Evolutionary conservation across 139 green algal species (phyloP), one percentile per base, ranked within the genome.

Genomic region (Nannochloris sp.): DNA sequence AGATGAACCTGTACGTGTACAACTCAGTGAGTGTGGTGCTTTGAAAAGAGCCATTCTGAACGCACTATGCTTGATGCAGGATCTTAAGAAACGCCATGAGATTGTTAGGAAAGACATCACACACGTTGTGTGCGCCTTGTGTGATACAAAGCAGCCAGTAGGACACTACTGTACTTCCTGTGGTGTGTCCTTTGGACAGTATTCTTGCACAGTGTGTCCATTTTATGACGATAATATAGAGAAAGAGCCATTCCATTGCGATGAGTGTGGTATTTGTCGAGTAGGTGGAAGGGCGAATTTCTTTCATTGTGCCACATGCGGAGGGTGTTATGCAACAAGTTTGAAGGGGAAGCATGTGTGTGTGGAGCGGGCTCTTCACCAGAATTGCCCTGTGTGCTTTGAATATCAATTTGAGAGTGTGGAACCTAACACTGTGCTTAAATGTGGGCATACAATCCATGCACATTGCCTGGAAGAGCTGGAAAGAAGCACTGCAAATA

Each of bases 331-430:
- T 73, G 71, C 70, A 44, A 76, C 77, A 5, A 55, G 66, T 2
- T 55, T 89, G 62, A 74, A 82, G 43, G 76, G 79, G 62, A 80
- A 80, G 49, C 91, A 97, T 66, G 71, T 86, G 11, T 97, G 91
- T 67, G 84, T 97, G 44, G 80, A 90, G 70, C 82, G 91, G 67
- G 85, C 77, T 66, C 97, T 96, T 85, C 81, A 89, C 59, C 80
- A 86, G 40, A 88, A 94, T 75, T 95, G 89, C 72, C 85, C 88
- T 10, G 75, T 89, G 20, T 93, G 84, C 76, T 84, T 85, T 44
- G 91, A 97, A 81, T 96, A 82, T 77, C 82, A 97, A 49, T 97
- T 97, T 70, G 91, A 96, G 69, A 85, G 67, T 30, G 76, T 90
- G 20, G 75, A 81, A 58, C 77, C 85, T 14, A 94, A 89, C 53